Percentiles rank a stretch among this genome's conserved stretches.
phyloP scores from a whole-genome alignment of 2,329 filamentous ascomycete genomes.

The Diaporthe humulicola region DNA sequence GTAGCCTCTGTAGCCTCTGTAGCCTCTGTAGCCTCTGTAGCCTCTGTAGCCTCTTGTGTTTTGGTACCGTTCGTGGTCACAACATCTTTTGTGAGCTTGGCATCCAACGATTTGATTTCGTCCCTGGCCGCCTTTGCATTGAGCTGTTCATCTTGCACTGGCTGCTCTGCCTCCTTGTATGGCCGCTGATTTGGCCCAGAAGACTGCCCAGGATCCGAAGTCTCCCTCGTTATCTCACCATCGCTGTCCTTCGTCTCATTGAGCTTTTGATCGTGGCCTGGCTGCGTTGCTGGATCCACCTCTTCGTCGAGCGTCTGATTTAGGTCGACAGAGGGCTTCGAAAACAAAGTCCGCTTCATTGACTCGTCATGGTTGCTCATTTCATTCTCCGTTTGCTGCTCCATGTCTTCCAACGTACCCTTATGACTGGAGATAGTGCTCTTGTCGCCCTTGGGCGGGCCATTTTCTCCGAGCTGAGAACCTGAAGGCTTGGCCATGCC shows the following conservation, averaged over 20 bases:
- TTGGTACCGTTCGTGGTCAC: too few species aligned
- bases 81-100: neutral
- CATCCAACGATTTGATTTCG: too few species aligned
- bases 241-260: too few species aligned
- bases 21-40: too few species aligned
- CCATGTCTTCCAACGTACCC: neutral
- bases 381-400: neutral
- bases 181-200: too few species aligned
- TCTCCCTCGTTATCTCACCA: neutral
- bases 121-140: too few species aligned
- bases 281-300: neutral
- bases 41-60: neutral
- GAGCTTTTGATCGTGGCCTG: neutral
- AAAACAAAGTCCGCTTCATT: too few species aligned
- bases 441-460: neutral
- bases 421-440: neutral
- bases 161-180: neutral
- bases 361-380: neutral
- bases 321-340: fast-evolving
- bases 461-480: neutral
- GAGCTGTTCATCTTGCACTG: neutral
- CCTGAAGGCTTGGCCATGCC: neutral
- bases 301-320: neutral
- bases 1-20: too few species aligned
- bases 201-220: neutral